Base-by-base conservation (phyloP, 2,329 filamentous ascomycete species). In the Geoglossum cookeanum region DNA sequence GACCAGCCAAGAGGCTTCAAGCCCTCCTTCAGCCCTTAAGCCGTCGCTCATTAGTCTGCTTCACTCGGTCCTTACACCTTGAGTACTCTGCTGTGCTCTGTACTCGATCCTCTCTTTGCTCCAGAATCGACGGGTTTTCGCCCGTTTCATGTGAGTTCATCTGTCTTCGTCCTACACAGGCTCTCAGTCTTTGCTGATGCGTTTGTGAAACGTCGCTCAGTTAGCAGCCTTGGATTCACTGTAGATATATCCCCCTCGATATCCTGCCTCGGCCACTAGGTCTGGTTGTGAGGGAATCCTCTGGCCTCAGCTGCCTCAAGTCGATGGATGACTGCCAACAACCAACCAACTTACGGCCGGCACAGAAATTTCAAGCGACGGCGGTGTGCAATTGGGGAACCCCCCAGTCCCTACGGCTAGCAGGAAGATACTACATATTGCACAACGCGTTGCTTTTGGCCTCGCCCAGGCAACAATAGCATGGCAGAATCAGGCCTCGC, bases 401-500 rank as follows among this genome's bases (percentile, higher is more conserved):
- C 13, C 39, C 11, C 39, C 39, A 42, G 39, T 15, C 39, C n/a
- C n/a, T 15, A 15, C 39, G 39, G 39, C 39, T 42, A 15, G 39
- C 2, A 32, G 22, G 11, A 33, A 52, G 27, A 32, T 33, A 27
- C 7, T 22, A 22, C 22, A 22, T 22, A 22, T 22, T 22, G 22
- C 22, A 22, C 22, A 22, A 22, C 22, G 22, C 22, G 22, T 22
- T 22, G 22, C 22, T 22, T 22, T 22, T 22, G 22, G 22, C 22
- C 22, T 33, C 27, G 22, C 48, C 13, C 48, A 33, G 13, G 13
- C 35, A 44, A 44, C 3, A 27, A 11, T 47, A 59, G 55, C 61
- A 70, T 71, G 69, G 66, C 66, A 29, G 68, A 70, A 55, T 58
- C 60, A 44, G 65, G 65, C 32, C 65, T 64, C 66, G 35, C 33